phyloP scores from a whole-genome alignment of 2,329 filamentous ascomycete genomes.

The Fusarium camptoceras region DNA sequence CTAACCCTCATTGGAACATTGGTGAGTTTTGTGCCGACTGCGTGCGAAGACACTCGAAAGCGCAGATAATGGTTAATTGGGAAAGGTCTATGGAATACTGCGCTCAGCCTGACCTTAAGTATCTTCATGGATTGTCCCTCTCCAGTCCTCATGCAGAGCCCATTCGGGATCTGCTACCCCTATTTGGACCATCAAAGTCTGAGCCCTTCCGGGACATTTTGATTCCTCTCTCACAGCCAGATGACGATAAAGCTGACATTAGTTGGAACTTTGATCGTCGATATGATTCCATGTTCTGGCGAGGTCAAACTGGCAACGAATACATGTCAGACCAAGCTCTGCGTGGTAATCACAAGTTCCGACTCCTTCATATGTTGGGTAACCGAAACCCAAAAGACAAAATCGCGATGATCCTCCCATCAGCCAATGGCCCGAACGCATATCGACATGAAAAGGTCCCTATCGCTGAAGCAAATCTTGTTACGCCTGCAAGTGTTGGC shows the following conservation, averaged over 20 bases:
- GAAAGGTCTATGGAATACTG: constrained; percentile 74
- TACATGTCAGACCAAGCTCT: constrained; percentile 64
- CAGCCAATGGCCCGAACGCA: constrained; percentile 49
- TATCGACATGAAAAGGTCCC: constrained; percentile 69
- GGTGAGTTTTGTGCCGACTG: constrained; percentile 74
- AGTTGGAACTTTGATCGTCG: constrained; percentile 68
- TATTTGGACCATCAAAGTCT: constrained; percentile 81
- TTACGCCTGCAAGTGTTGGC: constrained; percentile 67
- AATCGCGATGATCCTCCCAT: constrained; percentile 68
- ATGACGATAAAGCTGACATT: constrained; percentile 57
- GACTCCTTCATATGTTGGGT: constrained; percentile 76
- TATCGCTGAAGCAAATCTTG: constrained; percentile 64
- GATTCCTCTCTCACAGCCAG: constrained; percentile 69
- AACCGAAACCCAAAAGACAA: constrained; percentile 63
- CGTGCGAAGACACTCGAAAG: constrained; percentile 71
- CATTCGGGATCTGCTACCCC: constrained; percentile 73
- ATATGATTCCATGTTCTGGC: constrained; percentile 77
- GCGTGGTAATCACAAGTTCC: constrained; percentile 75
- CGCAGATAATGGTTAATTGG: constrained; percentile 76
- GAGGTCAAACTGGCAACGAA: constrained; percentile 73
- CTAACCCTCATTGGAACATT: constrained; percentile 71
- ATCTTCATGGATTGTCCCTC: constrained; percentile 79
- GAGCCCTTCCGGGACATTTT: constrained; percentile 81
- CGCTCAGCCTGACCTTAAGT: constrained; percentile 79
- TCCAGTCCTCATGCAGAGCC: constrained; percentile 71